Base-by-base conservation (phyloP, 306 rosid species). In the Cicer bijugum region DNA sequence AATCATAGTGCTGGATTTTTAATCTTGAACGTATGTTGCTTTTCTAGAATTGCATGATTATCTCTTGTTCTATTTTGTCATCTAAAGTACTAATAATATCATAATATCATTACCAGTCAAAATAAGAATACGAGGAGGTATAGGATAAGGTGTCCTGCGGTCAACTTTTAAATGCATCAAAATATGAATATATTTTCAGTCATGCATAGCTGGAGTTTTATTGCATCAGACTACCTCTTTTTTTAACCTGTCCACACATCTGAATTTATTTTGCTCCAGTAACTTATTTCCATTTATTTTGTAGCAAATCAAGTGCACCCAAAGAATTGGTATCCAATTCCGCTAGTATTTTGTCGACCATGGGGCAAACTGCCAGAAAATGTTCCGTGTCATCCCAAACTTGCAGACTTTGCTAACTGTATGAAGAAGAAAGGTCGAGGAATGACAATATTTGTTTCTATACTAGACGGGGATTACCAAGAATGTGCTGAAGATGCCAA, bases 381-480 rank as follows among this genome's bases (percentile, higher is more conserved):
- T 75, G 99, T 95, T 69, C 97, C 99, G 9, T 95, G 99, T 79
- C 99, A 95, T 85, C 99, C 99, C 51, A 95, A 95, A 87, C 97
- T 95, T 17, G 99, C 99, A 0, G 99, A 95, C 77, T 95, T 95
- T 14, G 99, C 99, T 10, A 95, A 95, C 83, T 95, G 96, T 84
- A 86, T 95, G 97, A 95, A 91, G 88, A 95, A 95, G 89, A 95
- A 91, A 79, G 99, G 99, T 67, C 84, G 99, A 65, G 99, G 99
- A 87, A 90, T 95, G 99, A 91, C 99, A 59, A 82, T 95, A 53
- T 95, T 95, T 85, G 85, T 95, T 71, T 90, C 97, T 79, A 95
- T 95, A 75, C 75, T 95, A 17, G 99, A 95, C 44, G 99, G 99
- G 51, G 97, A 95, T 83, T 95, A 95, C 82, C 92, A 88, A 74